Base-by-base conservation (phyloP, 805 yeast species). In the Saccharomycopsis lassenensis region DNA sequence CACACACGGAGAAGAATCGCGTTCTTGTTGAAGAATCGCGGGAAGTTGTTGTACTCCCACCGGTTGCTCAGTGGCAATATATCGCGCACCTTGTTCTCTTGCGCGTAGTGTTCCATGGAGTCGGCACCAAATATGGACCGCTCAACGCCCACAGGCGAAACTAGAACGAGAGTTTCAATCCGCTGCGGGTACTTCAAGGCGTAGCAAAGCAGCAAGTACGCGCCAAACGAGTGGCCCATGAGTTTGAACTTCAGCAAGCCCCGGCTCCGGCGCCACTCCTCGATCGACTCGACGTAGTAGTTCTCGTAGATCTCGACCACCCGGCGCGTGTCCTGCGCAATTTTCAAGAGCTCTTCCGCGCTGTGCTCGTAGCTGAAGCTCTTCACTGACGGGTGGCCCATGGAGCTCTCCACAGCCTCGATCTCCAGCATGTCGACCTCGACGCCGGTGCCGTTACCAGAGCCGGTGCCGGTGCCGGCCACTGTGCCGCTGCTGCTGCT, bases 131-230 rank as follows among this genome's bases (percentile, higher is more conserved):
- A 73, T 0, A 79, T 67, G 32, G 71, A 72, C 29, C 83, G 61
- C 47, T 83, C 93, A 14, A 82, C 74, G 0, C 94, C 94, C 1
- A 79, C 81, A 0, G 94, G 94, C 8, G 85, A 75, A 3, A 78
- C 67, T 17, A 82, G 58, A 2, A 79, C 61, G 45, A 83, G 55
- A 40, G 69, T 67, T 11, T 64, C 56, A 5, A 83, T 62, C 4
- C 62, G 51, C 0, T 67, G 51, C 0, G 86, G 84, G 47, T 77
- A 65, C 42, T 61, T 69, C 29, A 74, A 50, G 2, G 81, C 64
- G 52, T 78, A 82, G 5, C 76, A 69, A 33, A 71, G 69, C 0
- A 83, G 69, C 58, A 84, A 59, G 47, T 79, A 77, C 0, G 85
- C 91, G 22, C 94, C 94, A 45, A 72, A 74, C 0, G 93, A 81